These are phyloP conservation scores for Penicillium sp. DNA, from an alignment of 2,329 filamentous ascomycete genomes.

Conservation along the genomic window DNA sequence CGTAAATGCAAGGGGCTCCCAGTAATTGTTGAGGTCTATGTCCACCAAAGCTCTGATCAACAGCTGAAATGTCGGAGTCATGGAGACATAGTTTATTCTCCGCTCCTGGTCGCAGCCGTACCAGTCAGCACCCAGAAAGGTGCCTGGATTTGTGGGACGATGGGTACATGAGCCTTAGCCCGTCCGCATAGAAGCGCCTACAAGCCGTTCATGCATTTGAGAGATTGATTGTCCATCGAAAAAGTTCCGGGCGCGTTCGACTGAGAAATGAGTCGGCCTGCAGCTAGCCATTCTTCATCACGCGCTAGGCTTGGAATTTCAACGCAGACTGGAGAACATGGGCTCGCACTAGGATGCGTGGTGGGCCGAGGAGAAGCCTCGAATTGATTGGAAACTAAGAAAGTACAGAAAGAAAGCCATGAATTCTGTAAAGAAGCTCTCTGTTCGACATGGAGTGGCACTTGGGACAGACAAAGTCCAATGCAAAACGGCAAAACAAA, in stretches of 20 bases:
- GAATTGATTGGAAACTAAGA: slow-evolving; percentile 8
- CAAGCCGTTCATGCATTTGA: neutral
- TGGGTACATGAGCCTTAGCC: neutral
- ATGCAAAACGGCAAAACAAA: neutral
- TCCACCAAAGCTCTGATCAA: neutral
- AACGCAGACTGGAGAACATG: slow-evolving; percentile 15
- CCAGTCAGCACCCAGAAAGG: slow-evolving; percentile 10
- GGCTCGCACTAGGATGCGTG: slow-evolving; percentile 9
- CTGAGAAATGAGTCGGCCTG: slow-evolving; percentile 14
- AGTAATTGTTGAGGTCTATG: slow-evolving; percentile 12
- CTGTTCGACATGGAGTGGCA: slow-evolving; percentile 6
- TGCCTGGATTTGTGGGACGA: slow-evolving; percentile 8
- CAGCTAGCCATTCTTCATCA: slow-evolving; percentile 33
- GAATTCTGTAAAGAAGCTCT: neutral
- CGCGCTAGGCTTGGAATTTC: slow-evolving; percentile 25
- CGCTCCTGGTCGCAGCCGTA: neutral
- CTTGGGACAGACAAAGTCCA: slow-evolving; percentile 2
- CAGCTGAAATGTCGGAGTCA: neutral
- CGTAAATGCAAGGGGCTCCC: slow-evolving; percentile 7
- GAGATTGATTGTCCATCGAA: neutral
- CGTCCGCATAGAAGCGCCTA: neutral
- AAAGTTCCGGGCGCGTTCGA: slow-evolving; percentile 2
- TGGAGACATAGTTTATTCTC: neutral
- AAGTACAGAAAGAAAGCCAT: neutral
- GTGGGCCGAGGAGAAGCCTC: neutral